Evolutionary conservation across 2,329 filamentous ascomycete species (phyloP).

Genomic region (Trichoderma cornu-damae): DNA sequence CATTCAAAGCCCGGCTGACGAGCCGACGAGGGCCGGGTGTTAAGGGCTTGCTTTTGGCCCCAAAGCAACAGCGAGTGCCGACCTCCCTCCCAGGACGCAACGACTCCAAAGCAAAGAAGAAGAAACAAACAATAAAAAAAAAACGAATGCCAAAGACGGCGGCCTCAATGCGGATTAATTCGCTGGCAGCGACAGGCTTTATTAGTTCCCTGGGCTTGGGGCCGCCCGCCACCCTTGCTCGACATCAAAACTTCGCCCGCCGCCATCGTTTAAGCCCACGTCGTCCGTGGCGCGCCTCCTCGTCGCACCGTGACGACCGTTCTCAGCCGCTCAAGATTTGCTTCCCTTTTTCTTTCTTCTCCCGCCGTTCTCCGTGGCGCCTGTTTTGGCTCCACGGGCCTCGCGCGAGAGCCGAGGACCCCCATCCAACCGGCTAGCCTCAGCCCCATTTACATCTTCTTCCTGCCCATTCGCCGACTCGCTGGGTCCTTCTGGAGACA

Average conservation of each 20-base stretch:
- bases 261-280: neutral
- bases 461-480: constrained; percentile 9
- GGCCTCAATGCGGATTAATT: constrained; percentile 16
- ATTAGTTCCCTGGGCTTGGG: neutral
- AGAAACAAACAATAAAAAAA: too few species aligned
- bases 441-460: constrained; percentile 18
- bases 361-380: constrained; percentile 13
- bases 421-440: constrained; percentile 16
- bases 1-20: constrained; percentile 3
- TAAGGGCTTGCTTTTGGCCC: constrained; percentile 7
- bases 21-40: neutral
- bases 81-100: neutral
- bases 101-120: constrained; percentile 7
- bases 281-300: constrained; percentile 6
- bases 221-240: constrained; percentile 15
- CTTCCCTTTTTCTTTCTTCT: constrained; percentile 8
- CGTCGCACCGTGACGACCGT: constrained; percentile 15
- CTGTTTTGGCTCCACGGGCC: constrained; percentile 19
- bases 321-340: constrained; percentile 10
- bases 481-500: neutral
- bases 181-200: neutral
- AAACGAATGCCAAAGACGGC: constrained; percentile 5
- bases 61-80: constrained; percentile 15
- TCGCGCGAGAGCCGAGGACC: constrained; percentile 20
- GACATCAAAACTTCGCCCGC: neutral